A percentile compares a stretch with the other conserved stretches of the same genome.
Conservation (phyloP, 331 rosid genomes). For the Quercus tomentella region DNA sequence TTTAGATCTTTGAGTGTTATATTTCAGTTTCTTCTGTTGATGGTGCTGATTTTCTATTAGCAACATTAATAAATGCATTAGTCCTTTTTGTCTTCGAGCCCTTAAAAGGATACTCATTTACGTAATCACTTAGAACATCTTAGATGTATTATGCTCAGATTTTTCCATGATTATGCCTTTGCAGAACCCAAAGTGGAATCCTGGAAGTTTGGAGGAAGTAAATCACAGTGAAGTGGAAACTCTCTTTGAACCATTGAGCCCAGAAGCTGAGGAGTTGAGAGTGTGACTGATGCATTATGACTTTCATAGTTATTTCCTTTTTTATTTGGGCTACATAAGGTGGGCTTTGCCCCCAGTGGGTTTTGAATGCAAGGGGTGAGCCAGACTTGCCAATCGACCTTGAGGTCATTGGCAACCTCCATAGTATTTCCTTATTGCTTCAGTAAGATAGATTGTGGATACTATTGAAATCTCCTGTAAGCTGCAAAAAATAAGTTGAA, state of each 20-base stretch:
- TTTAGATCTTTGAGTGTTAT: background rate
- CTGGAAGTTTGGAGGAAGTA: constrained; percentile 66
- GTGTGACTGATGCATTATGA: constrained; percentile 17
- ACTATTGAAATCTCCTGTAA: too few species aligned
- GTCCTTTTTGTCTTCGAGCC: background rate
- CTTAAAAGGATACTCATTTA: background rate
- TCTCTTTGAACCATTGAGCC: constrained; percentile 54
- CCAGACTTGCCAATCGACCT: too few species aligned
- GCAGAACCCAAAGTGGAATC: constrained; percentile 95
- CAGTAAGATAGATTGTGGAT: too few species aligned
- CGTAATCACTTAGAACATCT: background rate
- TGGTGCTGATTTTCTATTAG: background rate
- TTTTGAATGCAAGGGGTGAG: background rate
- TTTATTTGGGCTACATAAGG: too few species aligned
- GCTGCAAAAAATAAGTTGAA: too few species aligned
- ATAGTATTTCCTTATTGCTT: too few species aligned
- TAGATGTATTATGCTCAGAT: background rate
- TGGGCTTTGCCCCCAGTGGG: too few species aligned
- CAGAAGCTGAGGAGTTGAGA: constrained; percentile 48
- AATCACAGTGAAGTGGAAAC: constrained; percentile 56
- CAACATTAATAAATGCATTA: background rate
- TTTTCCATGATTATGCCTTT: background rate
- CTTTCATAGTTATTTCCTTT: too few species aligned
- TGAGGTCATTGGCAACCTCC: too few species aligned
- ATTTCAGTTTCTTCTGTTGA: background rate